Conservation (phyloP, 1,139 yeast genomes). For the Geotrichum reessii region DNA sequence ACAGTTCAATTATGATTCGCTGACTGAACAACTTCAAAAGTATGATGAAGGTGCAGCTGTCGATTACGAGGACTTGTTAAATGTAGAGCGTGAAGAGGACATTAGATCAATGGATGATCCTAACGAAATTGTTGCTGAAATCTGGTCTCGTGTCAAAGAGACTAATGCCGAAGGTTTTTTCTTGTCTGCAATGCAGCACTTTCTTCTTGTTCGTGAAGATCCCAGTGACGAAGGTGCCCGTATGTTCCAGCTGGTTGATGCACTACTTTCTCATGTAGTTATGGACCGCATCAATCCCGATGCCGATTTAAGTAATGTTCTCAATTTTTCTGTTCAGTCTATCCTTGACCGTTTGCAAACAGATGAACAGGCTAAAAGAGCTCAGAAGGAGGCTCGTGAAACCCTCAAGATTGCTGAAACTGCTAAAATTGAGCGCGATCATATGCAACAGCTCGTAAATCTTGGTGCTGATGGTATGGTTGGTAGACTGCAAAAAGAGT, state of each 20-base stretch:
- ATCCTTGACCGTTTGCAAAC: conserved; percentile 75
- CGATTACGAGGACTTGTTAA: conserved; percentile 63
- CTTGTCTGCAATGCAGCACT: conserved; percentile 74
- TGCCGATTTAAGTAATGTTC: conserved; percentile 63
- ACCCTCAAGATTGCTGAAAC: conserved; percentile 67
- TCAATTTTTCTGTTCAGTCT: conserved; percentile 78
- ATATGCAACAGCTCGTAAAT: conserved; percentile 63
- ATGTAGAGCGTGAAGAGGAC: conserved; percentile 55
- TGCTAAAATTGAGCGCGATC: conserved; percentile 80
- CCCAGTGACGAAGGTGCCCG: conserved; percentile 58
- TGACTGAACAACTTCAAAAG: conserved; percentile 60
- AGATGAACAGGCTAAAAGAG: conserved; percentile 82
- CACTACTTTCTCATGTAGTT: conserved; percentile 73
- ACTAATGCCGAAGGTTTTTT: conserved; percentile 66
- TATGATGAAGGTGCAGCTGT: conserved; percentile 61
- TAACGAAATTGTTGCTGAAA: conserved; percentile 55
- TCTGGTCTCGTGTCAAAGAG: conserved; percentile 50
- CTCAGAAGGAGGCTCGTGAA: conserved; percentile 65
- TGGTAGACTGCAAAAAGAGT: conserved; percentile 60
- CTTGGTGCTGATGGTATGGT: conserved; percentile 83
- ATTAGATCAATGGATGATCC: conserved; percentile 50
- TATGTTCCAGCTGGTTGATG: conserved; percentile 75
- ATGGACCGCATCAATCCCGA: conserved; percentile 48
- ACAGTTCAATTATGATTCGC: conserved; percentile 55
- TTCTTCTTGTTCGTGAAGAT: conserved; percentile 49